Evolutionary conservation across 768 basidiomycete species (phyloP).

Genomic region (Trametes meyenii): DNA sequence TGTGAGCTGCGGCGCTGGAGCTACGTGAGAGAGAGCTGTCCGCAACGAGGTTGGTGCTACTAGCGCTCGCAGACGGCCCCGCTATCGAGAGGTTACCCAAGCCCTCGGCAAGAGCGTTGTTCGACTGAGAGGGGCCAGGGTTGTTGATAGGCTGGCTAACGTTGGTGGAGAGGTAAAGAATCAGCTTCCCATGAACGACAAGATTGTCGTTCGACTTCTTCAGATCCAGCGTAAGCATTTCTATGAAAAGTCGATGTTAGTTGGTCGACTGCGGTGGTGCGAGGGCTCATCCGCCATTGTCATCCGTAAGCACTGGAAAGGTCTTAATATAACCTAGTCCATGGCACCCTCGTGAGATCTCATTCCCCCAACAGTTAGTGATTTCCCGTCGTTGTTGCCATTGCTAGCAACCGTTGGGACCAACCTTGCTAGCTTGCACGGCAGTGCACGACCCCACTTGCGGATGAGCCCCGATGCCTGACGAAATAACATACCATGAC

Average conservation of each 20-base stretch:
- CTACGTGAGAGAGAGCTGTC: constrained; percentile 59
- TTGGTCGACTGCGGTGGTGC: background rate
- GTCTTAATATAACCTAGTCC: too few species aligned
- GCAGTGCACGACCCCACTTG: background rate
- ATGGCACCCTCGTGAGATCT: too few species aligned
- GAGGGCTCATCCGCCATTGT: background rate
- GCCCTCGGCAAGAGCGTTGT: constrained; percentile 54
- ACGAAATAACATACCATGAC: constrained; percentile 73
- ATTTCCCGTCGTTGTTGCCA: too few species aligned
- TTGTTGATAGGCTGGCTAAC: constrained; percentile 82
- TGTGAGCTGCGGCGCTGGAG: constrained; percentile 69
- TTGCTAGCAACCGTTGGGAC: background rate
- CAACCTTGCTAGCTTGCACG: background rate
- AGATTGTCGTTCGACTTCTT: constrained; percentile 99
- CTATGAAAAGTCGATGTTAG: constrained; percentile 34
- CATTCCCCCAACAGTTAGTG: too few species aligned
- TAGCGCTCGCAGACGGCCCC: constrained; percentile 54
- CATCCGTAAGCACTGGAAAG: background rate
- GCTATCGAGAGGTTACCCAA: constrained; percentile 64
- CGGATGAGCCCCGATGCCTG: background rate
- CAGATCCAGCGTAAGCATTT: constrained; percentile 95
- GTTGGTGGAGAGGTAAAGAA: constrained; percentile 95
- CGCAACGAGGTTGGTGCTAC: constrained; percentile 34
- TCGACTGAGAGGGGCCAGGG: constrained; percentile 75
- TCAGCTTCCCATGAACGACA: constrained; percentile 96